Evolutionary conservation across 768 basidiomycete species (phyloP).

Genomic region (Hypsizygus marmoreus): DNA sequence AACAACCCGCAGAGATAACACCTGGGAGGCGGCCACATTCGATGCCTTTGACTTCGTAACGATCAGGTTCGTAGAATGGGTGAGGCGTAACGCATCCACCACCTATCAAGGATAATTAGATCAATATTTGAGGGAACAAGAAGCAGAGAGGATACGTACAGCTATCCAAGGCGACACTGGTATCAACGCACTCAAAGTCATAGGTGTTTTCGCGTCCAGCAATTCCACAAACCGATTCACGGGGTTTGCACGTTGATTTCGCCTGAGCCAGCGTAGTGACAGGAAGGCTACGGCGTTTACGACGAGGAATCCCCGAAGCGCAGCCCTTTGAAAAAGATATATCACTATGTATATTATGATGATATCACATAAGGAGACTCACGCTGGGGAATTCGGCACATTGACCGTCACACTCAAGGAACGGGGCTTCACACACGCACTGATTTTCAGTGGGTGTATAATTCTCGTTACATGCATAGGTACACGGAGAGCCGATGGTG

Average conservation of each 20-base stretch:
- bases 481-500: constrained; percentile 4
- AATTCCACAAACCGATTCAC: constrained; percentile 19
- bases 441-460: constrained; percentile 1
- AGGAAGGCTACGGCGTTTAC: constrained; percentile 11
- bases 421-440: constrained; percentile 9
- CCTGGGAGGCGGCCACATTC: constrained; percentile 15
- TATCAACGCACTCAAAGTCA: constrained; percentile 20
- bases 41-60: constrained; percentile 27
- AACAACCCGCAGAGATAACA: constrained; percentile 7
- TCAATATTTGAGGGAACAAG: background rate
- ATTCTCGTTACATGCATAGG: constrained; percentile 7
- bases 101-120: constrained; percentile 3
- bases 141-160: constrained; percentile 9
- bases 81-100: constrained; percentile 16
- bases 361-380: background rate
- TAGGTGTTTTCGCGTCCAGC: constrained; percentile 13
- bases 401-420: constrained; percentile 11
- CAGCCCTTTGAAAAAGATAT: constrained; percentile 6
- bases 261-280: constrained; percentile 18
- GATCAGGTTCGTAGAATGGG: constrained; percentile 15
- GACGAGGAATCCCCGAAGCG: constrained; percentile 1
- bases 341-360: background rate
- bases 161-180: constrained; percentile 10
- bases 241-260: constrained; percentile 17
- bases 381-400: constrained; percentile 6